Base-by-base conservation (phyloP, 345 rosid genomes). In the Luvunga scandens region DNA sequence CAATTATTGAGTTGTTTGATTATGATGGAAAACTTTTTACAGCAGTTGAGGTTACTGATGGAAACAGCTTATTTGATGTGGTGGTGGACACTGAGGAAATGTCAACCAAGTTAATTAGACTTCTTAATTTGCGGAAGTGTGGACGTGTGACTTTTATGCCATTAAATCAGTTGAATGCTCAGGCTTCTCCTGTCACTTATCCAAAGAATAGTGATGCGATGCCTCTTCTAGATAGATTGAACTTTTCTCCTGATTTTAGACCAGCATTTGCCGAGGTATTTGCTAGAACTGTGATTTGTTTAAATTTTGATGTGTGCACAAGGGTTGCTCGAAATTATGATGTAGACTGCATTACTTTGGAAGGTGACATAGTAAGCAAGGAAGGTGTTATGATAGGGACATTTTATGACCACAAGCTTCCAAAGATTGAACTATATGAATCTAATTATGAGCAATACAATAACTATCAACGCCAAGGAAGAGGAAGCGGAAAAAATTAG, bases 341-440 rank as follows among this genome's bases (percentile, higher is more conserved):
- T 81, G 83, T 93, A 80, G 99, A 95, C 86, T 93, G 99, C 86
- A 92, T 95, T 79, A 95, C 98, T 61, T 78, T 95, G 87, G 98
- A 93, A 92, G 99, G 99, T 87, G 99, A 95, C 83, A 98, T 92
- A 90, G 99, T 93, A 79, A 95, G 99, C 89, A 90, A 92, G 89
- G 92, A 95, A 86, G 98, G 98, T 79, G 95, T 97, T 68, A 95
- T 95, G 98, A 95, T 97, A 0, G 97, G 97, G 70, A 97, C 97
- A 55, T 95, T 92, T 86, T 95, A 93, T 85, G 99, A 95, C 81
- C 85, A 89, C 77, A 88, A 92, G 80, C 98, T 98, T 79, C 93
- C 98, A 73, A 95, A n/a, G 91, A 67, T 82, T 95, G 85, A 93
- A 88, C 88, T 92, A 90, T 79, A 91, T 93, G 96, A 94, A 86